Evolutionary conservation across 176 grass and related monocot genomes (phyloP).

Genomic region (Eleusine indica): DNA sequence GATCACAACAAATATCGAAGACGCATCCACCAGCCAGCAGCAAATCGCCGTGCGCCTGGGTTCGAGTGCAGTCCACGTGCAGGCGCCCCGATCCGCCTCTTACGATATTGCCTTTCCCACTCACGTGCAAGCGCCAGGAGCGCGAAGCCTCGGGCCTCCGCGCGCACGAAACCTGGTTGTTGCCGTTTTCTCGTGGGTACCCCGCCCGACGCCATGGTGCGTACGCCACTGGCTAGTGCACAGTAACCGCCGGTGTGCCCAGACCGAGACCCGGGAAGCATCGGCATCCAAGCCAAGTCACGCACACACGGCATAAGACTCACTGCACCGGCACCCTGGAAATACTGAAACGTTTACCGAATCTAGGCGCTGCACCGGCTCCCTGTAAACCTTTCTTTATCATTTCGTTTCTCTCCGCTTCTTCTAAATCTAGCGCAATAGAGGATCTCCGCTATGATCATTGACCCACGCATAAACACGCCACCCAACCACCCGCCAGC

Average conservation of each 20-base stretch:
- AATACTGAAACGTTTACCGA: no score
- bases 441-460: no score
- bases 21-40: not conserved
- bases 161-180: no score
- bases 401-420: no score
- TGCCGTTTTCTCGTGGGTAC: not conserved
- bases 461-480: no score
- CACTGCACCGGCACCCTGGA: no score
- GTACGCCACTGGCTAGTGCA: not conserved
- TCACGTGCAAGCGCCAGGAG: not conserved
- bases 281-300: not conserved
- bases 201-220: not conserved
- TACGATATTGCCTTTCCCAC: not conserved
- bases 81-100: not conserved
- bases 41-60: not conserved
- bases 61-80: conserved; percentile 16
- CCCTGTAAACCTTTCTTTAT: no score
- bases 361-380: no score
- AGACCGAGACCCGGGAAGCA: not conserved
- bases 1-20: not conserved
- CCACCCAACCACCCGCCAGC: no score
- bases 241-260: not conserved
- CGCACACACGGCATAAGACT: no score
- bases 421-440: no score
- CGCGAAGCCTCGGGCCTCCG: no score